Conservation (phyloP, 495 filamentous ascomycete genomes). For the Rusavskia elegans region DNA sequence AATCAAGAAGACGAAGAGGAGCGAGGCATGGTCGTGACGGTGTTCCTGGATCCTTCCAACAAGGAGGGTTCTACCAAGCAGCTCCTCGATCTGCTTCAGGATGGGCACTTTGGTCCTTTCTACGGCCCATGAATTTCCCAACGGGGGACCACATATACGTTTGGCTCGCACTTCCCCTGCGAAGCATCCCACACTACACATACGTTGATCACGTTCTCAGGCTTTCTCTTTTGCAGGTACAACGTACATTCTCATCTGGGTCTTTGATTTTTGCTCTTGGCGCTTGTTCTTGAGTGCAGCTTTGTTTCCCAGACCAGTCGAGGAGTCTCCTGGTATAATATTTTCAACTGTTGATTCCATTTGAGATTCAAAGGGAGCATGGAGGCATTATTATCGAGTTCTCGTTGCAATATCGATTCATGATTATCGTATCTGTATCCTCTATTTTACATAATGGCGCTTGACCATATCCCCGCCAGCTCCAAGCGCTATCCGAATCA, state of each 20-base stretch:
- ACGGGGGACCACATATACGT: constrained; percentile 27
- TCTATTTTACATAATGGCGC: neutral
- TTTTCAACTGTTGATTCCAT: too few relatives aligned
- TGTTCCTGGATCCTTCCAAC: constrained; percentile 10
- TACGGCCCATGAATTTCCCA: constrained; percentile 17
- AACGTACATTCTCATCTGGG: too few relatives aligned
- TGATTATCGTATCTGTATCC: neutral
- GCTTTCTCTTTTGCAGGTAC: neutral
- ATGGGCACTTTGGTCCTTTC: constrained; percentile 9
- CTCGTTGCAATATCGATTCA: neutral
- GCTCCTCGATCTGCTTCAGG: constrained; percentile 1
- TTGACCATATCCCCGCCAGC: neutral
- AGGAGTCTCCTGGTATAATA: too few relatives aligned
- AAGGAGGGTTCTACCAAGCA: neutral
- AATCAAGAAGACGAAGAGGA: constrained; percentile 1
- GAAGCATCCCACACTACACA: constrained; percentile 18
- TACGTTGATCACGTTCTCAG: neutral
- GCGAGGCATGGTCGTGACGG: constrained; percentile 11
- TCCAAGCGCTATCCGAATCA: constrained; percentile 26
- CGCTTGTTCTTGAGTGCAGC: too few relatives aligned
- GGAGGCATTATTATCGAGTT: neutral
- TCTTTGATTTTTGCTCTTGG: too few relatives aligned
- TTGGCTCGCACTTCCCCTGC: constrained; percentile 27
- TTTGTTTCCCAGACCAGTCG: too few relatives aligned
- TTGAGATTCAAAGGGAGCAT: too few relatives aligned